Percentiles rank a stretch among this genome's conserved stretches.
These are phyloP conservation scores for Didymella lethalis DNA, from an alignment of 2,329 filamentous ascomycete species.

Conservation along the genomic window DNA sequence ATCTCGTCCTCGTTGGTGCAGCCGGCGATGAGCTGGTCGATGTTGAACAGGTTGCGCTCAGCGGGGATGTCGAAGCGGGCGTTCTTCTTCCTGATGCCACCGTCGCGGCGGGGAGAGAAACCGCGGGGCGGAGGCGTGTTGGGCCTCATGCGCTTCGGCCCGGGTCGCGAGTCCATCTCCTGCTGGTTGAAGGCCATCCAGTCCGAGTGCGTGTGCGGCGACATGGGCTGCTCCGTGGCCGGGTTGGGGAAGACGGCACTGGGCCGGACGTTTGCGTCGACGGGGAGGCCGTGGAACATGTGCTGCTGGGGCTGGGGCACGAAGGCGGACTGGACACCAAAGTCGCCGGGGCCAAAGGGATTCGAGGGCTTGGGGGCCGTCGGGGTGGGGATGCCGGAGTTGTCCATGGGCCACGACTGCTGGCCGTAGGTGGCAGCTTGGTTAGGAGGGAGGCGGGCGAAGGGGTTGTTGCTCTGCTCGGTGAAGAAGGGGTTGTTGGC, in stretches of 20 bases:
- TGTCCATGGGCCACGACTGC: slow-evolving; percentile 68
- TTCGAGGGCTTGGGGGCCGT: slow-evolving; percentile 77
- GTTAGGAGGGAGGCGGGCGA: slow-evolving; percentile 66
- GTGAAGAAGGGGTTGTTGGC: slow-evolving; percentile 57
- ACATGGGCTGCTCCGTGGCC: slow-evolving; percentile 60
- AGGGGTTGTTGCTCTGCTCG: slow-evolving; percentile 63
- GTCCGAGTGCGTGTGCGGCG: slow-evolving; percentile 68
- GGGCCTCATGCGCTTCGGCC: slow-evolving; percentile 66
- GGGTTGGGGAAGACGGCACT: slow-evolving; percentile 59
- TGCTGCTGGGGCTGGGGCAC: slow-evolving; percentile 54
- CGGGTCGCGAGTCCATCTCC: slow-evolving; percentile 58
- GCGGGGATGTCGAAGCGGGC: slow-evolving; percentile 96
- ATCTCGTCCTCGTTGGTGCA: slow-evolving; percentile 91
- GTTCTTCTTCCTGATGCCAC: slow-evolving; percentile 98
- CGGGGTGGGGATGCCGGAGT: slow-evolving; percentile 76
- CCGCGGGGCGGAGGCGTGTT: slow-evolving; percentile 73
- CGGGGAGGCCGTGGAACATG: slow-evolving; percentile 50
- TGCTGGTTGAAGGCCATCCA: slow-evolving; percentile 61
- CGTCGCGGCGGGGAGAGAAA: slow-evolving; percentile 79
- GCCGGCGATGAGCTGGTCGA: slow-evolving; percentile 88
- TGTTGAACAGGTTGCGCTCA: slow-evolving; percentile 91
- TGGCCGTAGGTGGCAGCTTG: slow-evolving; percentile 58
- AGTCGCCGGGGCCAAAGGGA: slow-evolving; percentile 62
- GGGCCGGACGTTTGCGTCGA: slow-evolving; percentile 54
- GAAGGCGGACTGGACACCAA: slow-evolving; percentile 57